Conservation (phyloP, 2,329 filamentous ascomycete genomes). For the Cytospora schulzeri region DNA sequence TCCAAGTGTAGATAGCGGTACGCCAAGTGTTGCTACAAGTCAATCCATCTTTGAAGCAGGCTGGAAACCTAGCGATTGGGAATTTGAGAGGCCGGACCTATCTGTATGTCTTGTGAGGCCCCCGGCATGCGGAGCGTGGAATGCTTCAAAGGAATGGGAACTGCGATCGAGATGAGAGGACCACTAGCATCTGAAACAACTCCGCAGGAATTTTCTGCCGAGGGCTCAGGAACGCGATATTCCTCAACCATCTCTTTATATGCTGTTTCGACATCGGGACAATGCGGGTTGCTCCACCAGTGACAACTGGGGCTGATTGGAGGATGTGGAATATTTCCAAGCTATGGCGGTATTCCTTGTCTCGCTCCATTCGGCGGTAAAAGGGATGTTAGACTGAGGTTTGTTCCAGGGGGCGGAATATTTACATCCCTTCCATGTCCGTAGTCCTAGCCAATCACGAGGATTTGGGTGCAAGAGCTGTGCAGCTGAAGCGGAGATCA, state of each 20-base stretch:
- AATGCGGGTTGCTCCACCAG: neutral
- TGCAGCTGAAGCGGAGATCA: conserved; percentile 44
- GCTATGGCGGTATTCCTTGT: neutral
- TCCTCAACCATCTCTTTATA: neutral
- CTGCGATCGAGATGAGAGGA: neutral
- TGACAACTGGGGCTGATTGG: neutral
- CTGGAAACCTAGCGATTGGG: neutral
- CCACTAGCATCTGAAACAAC: neutral
- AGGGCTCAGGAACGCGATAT: neutral
- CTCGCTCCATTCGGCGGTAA: neutral
- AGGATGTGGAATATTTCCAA: neutral
- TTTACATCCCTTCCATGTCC: neutral
- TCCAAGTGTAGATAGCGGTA: neutral
- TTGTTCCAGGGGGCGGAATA: neutral
- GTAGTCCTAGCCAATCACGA: neutral
- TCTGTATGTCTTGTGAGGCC: neutral
- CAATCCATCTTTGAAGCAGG: neutral
- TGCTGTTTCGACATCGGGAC: neutral
- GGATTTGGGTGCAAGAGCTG: conserved; percentile 39
- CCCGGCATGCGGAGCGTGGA: neutral
- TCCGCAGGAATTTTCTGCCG: neutral
- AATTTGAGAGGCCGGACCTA: neutral
- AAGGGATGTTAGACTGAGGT: neutral
- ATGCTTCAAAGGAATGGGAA: neutral
- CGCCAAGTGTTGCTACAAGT: neutral